Evolutionary conservation across 2,329 filamentous ascomycete genomes (phyloP).

Genomic region (Penicillium sp.): DNA sequence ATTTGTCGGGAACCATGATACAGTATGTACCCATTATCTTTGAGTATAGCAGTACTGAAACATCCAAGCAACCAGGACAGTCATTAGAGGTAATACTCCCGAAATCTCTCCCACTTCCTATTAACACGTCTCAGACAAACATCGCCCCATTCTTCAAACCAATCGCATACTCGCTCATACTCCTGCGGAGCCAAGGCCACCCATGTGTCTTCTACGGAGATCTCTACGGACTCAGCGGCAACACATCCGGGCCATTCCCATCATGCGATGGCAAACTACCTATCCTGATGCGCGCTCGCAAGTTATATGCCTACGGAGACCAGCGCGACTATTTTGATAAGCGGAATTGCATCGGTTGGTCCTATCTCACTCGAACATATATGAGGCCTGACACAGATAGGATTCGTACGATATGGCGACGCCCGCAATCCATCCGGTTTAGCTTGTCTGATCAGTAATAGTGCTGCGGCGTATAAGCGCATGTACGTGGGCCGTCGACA

Average conservation of each 20-base stretch:
- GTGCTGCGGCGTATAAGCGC: conserved; percentile 45
- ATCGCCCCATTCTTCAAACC: conserved; percentile 64
- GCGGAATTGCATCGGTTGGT: conserved; percentile 52
- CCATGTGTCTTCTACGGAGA: conserved; percentile 68
- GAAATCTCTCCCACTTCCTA: not conserved
- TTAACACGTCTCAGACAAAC: conserved; percentile 40
- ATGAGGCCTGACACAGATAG: conserved; percentile 18
- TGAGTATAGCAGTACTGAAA: not conserved
- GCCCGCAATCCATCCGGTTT: conserved; percentile 47
- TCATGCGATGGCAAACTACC: conserved; percentile 52
- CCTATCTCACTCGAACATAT: not conserved
- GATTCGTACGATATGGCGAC: conserved; percentile 50
- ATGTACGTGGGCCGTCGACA: conserved; percentile 59
- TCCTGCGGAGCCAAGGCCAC: conserved; percentile 58
- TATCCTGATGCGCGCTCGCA: conserved; percentile 55
- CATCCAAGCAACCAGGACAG: conserved; percentile 53
- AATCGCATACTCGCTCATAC: conserved; percentile 64
- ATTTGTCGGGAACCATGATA: conserved; percentile 68
- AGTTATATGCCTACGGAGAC: conserved; percentile 60
- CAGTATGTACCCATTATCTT: conserved; percentile 32
- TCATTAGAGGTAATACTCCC: conserved; percentile 46
- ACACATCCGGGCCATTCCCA: conserved; percentile 40
- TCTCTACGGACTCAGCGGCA: conserved; percentile 56
- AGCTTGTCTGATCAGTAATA: conserved; percentile 54
- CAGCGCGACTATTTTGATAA: conserved; percentile 60